These are phyloP conservation scores for Fusarium austroafricanum DNA, from an alignment of 2,329 filamentous ascomycete genomes.

Conservation along the genomic window DNA sequence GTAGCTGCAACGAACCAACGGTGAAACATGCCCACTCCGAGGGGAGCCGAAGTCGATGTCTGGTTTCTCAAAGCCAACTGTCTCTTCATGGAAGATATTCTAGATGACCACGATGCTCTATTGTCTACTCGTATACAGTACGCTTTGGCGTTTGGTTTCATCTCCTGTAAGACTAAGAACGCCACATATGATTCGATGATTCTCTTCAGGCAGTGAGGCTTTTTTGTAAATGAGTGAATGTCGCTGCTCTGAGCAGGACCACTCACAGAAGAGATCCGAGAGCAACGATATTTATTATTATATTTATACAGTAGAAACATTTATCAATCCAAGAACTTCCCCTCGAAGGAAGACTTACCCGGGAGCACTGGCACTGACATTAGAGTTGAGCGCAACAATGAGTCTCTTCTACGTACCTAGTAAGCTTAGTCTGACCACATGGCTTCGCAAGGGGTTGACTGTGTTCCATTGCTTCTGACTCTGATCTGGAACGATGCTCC, in stretches of 20 bases:
- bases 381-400: not conserved
- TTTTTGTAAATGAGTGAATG: not conserved
- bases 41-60: constrained; percentile 14
- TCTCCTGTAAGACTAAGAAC: not conserved
- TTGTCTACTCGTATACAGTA: not conserved
- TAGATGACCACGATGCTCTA: not conserved
- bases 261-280: not conserved
- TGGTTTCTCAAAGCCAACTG: not conserved
- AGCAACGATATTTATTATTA: constrained; percentile 4
- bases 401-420: too few relatives aligned
- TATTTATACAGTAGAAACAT: not conserved
- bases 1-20: constrained; percentile 20
- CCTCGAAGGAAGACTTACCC: constrained; percentile 7
- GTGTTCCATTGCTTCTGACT: constrained; percentile 31
- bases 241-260: not conserved
- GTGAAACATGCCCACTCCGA: constrained; percentile 31
- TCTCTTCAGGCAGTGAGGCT: not conserved
- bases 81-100: constrained; percentile 4
- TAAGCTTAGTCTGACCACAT: constrained; percentile 34
- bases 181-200: not conserved
- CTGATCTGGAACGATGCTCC: constrained; percentile 33
- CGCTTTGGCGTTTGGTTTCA: constrained; percentile 16
- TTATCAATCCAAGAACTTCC: not conserved
- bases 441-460: constrained; percentile 32
- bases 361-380: constrained; percentile 10